A percentile compares a stretch with the other conserved stretches of the same genome.
phyloP scores from a whole-genome alignment of 768 basidiomycete genomes.

The Termitomyces sp. region DNA sequence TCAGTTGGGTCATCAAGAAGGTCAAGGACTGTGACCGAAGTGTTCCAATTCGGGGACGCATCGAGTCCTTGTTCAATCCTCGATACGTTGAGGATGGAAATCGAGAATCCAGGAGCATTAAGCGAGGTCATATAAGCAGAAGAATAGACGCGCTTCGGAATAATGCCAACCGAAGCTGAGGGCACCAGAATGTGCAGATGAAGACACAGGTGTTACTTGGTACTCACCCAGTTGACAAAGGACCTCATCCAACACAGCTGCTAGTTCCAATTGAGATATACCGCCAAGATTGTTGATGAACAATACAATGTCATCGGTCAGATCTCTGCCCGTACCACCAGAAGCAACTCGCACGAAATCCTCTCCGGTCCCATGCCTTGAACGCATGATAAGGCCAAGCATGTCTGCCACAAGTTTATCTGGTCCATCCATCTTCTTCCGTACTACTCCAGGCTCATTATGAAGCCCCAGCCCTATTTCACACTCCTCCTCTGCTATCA shows the following conservation, averaged over 20 bases:
- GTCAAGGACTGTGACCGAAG: constrained; percentile 17
- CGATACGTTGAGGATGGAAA: constrained; percentile 46
- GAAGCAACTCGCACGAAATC: constrained; percentile 4
- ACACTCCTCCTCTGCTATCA: constrained; percentile 22
- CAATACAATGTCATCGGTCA: constrained; percentile 39
- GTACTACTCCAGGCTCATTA: constrained; percentile 43
- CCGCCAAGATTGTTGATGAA: constrained; percentile 56
- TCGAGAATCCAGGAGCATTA: constrained; percentile 55
- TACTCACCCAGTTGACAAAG: constrained; percentile 33
- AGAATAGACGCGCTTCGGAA: constrained; percentile 36
- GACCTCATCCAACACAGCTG: constrained; percentile 40
- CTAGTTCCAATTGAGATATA: constrained; percentile 45
- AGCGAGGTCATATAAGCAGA: constrained; percentile 55
- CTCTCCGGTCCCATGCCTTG: constrained; percentile 33
- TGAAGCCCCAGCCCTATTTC: constrained; percentile 54
- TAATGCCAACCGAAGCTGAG: constrained; percentile 23
- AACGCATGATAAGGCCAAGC: constrained; percentile 30
- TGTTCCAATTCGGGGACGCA: neutral
- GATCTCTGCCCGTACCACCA: constrained; percentile 24
- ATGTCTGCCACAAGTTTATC: constrained; percentile 24
- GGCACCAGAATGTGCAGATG: neutral
- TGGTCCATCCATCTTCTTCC: constrained; percentile 30
- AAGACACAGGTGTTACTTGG: neutral
- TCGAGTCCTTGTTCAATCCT: constrained; percentile 16
- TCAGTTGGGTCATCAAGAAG: constrained; percentile 40